Base-by-base conservation (phyloP, 495 filamentous ascomycete species). In the Massariosphaeria phaeospora region DNA sequence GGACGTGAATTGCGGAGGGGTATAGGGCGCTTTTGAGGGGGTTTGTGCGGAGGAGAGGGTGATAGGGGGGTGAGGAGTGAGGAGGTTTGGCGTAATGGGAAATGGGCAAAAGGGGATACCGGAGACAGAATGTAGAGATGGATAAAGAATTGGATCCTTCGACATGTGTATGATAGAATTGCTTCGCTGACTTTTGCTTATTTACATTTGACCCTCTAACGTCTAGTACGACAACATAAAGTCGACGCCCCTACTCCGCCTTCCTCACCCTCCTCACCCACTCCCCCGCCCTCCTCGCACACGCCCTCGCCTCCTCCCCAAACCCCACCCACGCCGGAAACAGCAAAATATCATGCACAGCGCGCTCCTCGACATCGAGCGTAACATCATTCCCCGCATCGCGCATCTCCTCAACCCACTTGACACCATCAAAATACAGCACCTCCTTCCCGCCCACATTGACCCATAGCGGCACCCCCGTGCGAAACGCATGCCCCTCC, bases 391-490 rank as follows among this genome's bases (percentile, higher is more conserved):
- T 67, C 35, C 69, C 60, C 17, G 48, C 59, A 17, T 46, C 31
- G 29, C 33, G 27, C 55, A 74, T 72, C 42, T 44, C 26, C 20
- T 67, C 57, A 13, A 61, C 68, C 33, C 71, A 65, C 50, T 61
- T 40, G 34, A 44, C 52, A 41, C 67, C 64, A 18, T 75, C 70
- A 25, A 67, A 61, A 35, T 15, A 70, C 50, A 76, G 51, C 2
- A 75, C 63, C 61, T 77, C 75, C 18, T 57, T 56, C n/a, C 63
- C 67, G 9, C 74, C 75, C 5, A 64, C 57, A 18, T 68, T 66
- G 30, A 75, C 57, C 24, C 65, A 67, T 13, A 74, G 29, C 11
- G 73, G 74, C 17, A 66, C 63, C 10, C 58, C 55, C 9, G 71
- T 61, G 11, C n/a, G 23, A 29, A 77, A 76, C 3, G 72, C 67